Conservation (phyloP, 768 basidiomycete species). For the Psilocybe cubensis region DNA sequence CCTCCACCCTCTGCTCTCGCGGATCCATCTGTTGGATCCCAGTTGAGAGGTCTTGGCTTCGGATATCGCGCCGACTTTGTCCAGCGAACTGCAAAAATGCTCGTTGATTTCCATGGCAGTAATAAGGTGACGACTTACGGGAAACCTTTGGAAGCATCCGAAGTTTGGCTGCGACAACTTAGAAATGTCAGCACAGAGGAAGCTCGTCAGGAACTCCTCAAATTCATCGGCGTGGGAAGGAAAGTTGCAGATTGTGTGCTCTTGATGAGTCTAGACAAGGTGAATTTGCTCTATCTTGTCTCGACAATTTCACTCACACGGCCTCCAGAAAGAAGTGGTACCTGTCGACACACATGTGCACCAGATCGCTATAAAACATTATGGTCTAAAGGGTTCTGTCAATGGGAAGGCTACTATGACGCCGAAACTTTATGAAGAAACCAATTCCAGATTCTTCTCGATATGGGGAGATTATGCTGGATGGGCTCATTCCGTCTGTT, state of each 20-base stretch:
- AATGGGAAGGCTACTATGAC: constrained; percentile 64
- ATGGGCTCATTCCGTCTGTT: constrained; percentile 84
- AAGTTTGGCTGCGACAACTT: constrained; percentile 62
- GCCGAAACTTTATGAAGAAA: constrained; percentile 74
- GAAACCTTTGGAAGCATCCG: constrained; percentile 48
- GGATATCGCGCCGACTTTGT: constrained; percentile 95
- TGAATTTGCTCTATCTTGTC: constrained; percentile 27
- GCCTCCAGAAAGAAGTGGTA: constrained; percentile 72
- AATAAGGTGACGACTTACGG: constrained; percentile 17
- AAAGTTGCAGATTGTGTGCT: constrained; percentile 97
- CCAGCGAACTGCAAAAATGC: constrained; percentile 78
- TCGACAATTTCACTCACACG: neutral
- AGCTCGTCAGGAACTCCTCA: constrained; percentile 77
- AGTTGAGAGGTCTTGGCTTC: constrained; percentile 85
- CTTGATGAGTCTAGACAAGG: constrained; percentile 93
- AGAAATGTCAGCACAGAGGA: constrained; percentile 51
- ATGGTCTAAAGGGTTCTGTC: constrained; percentile 58
- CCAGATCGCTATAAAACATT: constrained; percentile 84
- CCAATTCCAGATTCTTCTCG: constrained; percentile 59
- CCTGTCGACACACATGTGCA: constrained; percentile 97
- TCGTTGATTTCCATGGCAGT: constrained; percentile 56
- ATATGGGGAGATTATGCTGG: constrained; percentile 89
- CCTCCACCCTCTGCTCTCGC: constrained; percentile 77
- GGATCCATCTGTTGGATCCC: constrained; percentile 55
- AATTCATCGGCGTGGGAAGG: constrained; percentile 88